Evolutionary conservation across 805 yeast species (phyloP), one percentile per base, ranked within the genome.

Genomic region (Metschnikowia kofuensis): DNA sequence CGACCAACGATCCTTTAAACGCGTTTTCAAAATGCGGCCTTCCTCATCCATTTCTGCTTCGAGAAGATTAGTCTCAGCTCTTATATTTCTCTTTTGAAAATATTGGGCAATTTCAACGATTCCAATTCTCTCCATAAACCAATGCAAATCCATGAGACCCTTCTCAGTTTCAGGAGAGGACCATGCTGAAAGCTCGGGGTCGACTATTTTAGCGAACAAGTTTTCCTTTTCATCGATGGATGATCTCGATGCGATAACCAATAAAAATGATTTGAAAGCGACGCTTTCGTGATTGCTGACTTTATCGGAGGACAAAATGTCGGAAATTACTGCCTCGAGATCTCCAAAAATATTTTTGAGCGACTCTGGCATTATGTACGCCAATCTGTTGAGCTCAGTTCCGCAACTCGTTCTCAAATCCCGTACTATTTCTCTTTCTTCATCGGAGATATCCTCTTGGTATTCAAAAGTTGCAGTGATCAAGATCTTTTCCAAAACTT

Each of bases 81-180:
- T 79, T 31, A 95, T 91, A 6, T 88, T 87, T 56, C 98, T 75
- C 7, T 80, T 78, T 52, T 85, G 84, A 67, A 95, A 94, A 63
- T 94, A 94, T 50, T 86, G 86, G 0, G 97, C 96, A 61, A 94
- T 95, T 63, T 84, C 83, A 2, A 90, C 98, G 47, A 94, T 89
- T 2, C 99, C 99, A 44, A 95, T 78, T 59, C 97, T 79, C 67
- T 91, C 98, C 98, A 94, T 92, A 59, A 94, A 94, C 98, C 98
- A 94, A 52, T 89, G 96, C 40, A 95, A 75, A 62, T 92, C 96
- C 61, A 84, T 74, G 29, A 94, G 71, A 0, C 97, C 97, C 61
- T 89, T 89, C 53, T 89, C 90, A 0, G 97, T 92, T 10, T 82
- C 84, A 16, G 90, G 92, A 40, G 91, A 90, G 0, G 92, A 84